phyloP scores from a whole-genome alignment of 148 eudicot genomes.

The Polygonum aviculare region DNA sequence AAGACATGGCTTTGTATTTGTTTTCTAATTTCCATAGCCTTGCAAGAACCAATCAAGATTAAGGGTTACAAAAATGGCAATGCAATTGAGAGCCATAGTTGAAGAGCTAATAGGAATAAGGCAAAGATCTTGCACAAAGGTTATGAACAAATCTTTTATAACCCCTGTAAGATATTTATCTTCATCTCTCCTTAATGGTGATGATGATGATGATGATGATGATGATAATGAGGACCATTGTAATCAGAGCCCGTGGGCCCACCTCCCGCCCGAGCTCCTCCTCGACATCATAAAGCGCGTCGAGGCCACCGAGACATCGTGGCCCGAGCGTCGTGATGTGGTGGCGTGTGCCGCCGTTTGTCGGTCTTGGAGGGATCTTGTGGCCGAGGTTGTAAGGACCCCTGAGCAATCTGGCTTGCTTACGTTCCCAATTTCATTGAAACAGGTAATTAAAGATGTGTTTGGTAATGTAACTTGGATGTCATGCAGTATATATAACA shows the following conservation, averaged over 20 bases:
- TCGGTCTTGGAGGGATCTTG: constrained; percentile 36
- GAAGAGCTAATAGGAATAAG: constrained; percentile 20
- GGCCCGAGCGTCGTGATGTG: constrained; percentile 46
- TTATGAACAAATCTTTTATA: constrained; percentile 25
- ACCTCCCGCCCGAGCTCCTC: constrained; percentile 45
- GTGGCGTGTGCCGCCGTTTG: constrained; percentile 46
- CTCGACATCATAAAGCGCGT: constrained; percentile 36
- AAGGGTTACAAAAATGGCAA: constrained; percentile 10
- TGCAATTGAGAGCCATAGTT: constrained; percentile 25
- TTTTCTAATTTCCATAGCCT: neutral
- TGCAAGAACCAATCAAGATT: neutral
- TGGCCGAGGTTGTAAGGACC: constrained; percentile 31
- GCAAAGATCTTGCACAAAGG: constrained; percentile 15
- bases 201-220: neutral
- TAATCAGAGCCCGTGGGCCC: constrained; percentile 32
- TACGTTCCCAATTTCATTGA: constrained; percentile 48
- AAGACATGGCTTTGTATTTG: neutral
- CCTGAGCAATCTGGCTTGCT: constrained; percentile 52
- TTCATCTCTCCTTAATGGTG: neutral
- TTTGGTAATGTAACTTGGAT: neutral
- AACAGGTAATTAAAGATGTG: constrained; percentile 28
- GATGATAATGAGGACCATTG: neutral
- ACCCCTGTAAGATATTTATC: constrained; percentile 26
- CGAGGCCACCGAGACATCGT: constrained; percentile 28
- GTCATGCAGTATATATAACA: too few species aligned